These are phyloP conservation scores for Phaffomyces antillensis DNA, from an alignment of 805 yeast species.

Conservation along the genomic window DNA sequence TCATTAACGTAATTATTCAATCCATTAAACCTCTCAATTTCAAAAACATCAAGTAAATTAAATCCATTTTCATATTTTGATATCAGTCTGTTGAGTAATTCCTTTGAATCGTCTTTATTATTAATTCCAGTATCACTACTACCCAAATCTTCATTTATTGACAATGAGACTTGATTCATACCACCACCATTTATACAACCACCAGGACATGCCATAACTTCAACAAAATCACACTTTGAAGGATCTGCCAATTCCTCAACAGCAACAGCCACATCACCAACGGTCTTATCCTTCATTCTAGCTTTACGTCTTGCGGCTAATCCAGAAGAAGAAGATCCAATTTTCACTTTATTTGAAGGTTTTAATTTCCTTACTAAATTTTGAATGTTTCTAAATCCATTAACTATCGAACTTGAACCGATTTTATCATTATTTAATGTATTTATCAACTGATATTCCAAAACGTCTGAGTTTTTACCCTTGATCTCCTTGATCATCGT, in stretches of 20 bases:
- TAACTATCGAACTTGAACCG: slow-evolving; percentile 59
- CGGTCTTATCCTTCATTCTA: slow-evolving; percentile 3
- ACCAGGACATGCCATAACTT: slow-evolving; percentile 97
- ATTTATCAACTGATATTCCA: slow-evolving; percentile 55
- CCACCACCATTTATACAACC: slow-evolving; percentile 99
- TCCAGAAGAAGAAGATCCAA: slow-evolving; percentile 15
- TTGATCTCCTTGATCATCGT: slow-evolving; percentile 32
- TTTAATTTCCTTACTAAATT: slow-evolving; percentile 76
- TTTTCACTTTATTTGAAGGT: slow-evolving; percentile 20
- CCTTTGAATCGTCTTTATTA: slow-evolving; percentile 17
- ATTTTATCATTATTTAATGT: slow-evolving; percentile 30
- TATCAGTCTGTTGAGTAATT: slow-evolving; percentile 23
- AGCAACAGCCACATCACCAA: background rate
- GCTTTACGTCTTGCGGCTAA: slow-evolving; percentile 21
- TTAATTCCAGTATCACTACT: background rate
- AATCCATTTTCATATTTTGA: slow-evolving; percentile 27
- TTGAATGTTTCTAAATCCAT: slow-evolving; percentile 93
- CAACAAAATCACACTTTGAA: slow-evolving; percentile 68
- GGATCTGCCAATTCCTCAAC: slow-evolving; percentile 45
- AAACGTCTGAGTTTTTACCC: slow-evolving; percentile 68
- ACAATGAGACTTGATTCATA: slow-evolving; percentile 30
- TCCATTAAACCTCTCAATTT: slow-evolving; percentile 1
- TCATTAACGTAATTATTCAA: slow-evolving; percentile 27
- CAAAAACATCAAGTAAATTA: slow-evolving; percentile 25
- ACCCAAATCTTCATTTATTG: background rate